Conservation (phyloP, 2,329 filamentous ascomycete genomes). For the Ophiocordyceps camponoti-saundersi region DNA sequence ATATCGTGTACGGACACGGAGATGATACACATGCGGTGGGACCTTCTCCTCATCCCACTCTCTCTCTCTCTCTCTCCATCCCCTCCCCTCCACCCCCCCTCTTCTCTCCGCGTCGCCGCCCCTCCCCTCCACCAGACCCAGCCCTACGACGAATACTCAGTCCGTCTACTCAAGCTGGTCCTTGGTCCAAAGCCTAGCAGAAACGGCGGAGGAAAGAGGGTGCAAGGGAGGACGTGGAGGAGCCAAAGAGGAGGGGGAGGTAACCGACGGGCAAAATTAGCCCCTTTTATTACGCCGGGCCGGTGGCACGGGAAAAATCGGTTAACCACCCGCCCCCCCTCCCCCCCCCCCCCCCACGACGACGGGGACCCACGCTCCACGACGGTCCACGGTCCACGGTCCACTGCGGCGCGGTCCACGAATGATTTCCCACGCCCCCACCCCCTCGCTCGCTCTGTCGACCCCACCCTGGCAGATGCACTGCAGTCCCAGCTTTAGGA, state of each 20-base stretch:
- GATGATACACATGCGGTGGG: neutral
- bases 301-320: neutral
- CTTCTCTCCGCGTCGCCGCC: no score
- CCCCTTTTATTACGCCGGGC: constrained; percentile 1
- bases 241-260: neutral
- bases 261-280: constrained; percentile 1
- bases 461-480: neutral
- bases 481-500: neutral
- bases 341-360: neutral
- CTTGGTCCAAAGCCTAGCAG: neutral
- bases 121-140: neutral
- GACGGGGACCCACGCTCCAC: no score
- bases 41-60: neutral
- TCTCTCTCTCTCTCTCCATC: neutral
- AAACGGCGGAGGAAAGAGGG: neutral
- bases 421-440: neutral
- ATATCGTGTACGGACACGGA: neutral
- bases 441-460: neutral
- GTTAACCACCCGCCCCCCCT: neutral
- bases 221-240: neutral
- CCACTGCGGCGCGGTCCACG: no score
- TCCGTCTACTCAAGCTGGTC: neutral
- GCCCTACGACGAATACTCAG: neutral
- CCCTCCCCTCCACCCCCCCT: no score
- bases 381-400: no score